These are phyloP conservation scores for Mychonastes homosphaera DNA, from an alignment of 139 green algal genomes.

Conservation along the genomic window DNA sequence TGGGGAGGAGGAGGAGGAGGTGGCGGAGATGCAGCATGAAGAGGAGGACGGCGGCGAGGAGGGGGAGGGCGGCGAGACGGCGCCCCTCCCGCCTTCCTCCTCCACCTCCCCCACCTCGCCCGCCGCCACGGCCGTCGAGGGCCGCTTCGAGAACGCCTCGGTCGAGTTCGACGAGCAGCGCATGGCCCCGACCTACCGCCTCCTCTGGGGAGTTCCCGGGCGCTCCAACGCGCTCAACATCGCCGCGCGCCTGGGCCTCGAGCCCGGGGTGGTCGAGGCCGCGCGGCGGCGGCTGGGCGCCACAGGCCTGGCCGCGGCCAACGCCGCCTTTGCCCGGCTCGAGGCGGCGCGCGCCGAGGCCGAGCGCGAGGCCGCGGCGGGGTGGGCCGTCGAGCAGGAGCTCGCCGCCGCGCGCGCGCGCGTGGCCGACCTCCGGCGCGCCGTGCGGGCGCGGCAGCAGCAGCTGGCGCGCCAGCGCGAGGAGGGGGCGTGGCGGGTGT, in stretches of 20 bases:
- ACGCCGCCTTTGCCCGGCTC: conserved; percentile 31
- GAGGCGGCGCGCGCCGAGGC: conserved; percentile 23
- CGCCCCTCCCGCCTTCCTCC: too few relatives aligned
- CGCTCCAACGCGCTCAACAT: conserved; percentile 63
- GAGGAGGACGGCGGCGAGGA: too few relatives aligned
- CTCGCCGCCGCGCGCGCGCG: too few relatives aligned
- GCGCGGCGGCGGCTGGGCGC: conserved; percentile 47
- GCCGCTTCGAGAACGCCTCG: conserved; percentile 70
- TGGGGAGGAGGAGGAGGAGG: too few relatives aligned
- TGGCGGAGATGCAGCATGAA: too few relatives aligned
- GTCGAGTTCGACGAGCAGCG: conserved; percentile 78
- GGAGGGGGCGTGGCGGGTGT: too few relatives aligned
- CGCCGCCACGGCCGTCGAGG: neutral
- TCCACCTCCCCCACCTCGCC: neutral
- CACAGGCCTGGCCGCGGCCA: conserved; percentile 18
- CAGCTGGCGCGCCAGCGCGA: too few relatives aligned
- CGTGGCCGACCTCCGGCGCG: too few relatives aligned
- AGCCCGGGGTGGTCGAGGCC: conserved; percentile 40
- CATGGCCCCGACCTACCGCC: conserved; percentile 70
- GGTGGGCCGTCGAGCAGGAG: conserved; percentile 8
- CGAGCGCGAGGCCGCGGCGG: conserved; percentile 12
- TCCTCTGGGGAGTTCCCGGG: conserved; percentile 77
- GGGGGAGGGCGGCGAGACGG: too few relatives aligned
- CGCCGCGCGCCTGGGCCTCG: conserved; percentile 46
- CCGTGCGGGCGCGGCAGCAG: too few relatives aligned